Evolutionary conservation across 208 protist species (phyloP), one percentile per base, ranked within the genome.

Genomic region (Trypanosomatidae sp.): DNA sequence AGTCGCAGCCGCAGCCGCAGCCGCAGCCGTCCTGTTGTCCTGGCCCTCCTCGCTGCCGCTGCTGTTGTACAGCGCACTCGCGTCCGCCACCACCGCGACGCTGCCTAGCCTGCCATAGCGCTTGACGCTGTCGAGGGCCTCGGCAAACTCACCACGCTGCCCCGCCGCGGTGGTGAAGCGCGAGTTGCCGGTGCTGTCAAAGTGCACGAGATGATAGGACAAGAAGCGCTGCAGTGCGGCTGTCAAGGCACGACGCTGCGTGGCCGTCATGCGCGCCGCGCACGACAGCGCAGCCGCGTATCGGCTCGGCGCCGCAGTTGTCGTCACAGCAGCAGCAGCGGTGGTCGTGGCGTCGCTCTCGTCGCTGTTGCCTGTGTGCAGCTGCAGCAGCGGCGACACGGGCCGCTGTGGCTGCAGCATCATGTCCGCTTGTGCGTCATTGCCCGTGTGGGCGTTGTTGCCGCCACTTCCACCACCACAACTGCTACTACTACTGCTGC

Each of bases 151-250:
- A 19, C 81, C 81, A 3, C 74, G 75, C 20, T 76, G 64, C 2
- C 81, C 81, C 26, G 51, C 48, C 20, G 58, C 26, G 6, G 78
- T 90, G 16, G 59, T 67, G 47, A 90, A 90, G 11, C 56, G 43
- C 8, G 59, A 58, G 8, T 49, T 63, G 18, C 65, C 64, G 16
- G 57, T 41, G 20, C 28, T 45, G 15, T 71, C 61, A 46, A 90
- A 86, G 39, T 66, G 69, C 3, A 90, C 27, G 4, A 78, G 47
- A 33, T 90, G 80, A 27, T 79, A 78, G 11, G 59, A 26, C 6
- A 90, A 40, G 61, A 90, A 86, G 4, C 53, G 24, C 10, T 40
- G 26, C 11, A 80, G 45, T 35, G n/a, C 30, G n/a, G 11, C 30
- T 11, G 30, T n/a, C 11, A 35, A 15, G 11, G 11, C 30, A n/a